Evolutionary conservation across 1,284 basidiomycete genomes (phyloP), one percentile per base, ranked within the genome.

Genomic region (Microbotryomycetes sp.): DNA sequence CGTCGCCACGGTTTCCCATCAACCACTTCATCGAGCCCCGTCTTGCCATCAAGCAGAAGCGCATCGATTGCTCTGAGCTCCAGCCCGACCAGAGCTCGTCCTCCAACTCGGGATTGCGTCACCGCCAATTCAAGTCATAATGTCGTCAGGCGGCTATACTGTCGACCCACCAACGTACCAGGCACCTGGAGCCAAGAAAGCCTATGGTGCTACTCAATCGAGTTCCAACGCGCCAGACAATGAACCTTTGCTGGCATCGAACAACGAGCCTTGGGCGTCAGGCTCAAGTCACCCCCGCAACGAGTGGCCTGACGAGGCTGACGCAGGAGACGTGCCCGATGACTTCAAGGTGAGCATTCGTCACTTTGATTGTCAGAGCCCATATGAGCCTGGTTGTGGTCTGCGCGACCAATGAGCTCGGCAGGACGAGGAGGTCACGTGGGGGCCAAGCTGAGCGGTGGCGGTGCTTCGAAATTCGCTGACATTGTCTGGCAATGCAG

Each of bases 331-430:
- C 32, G 23, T 61, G 12, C 36, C 48, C 0, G 60, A 57, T 6
- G 60, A 61, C 25, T 61, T 61, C 55, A 61, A 61, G 54, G 59
- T 60, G 16, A 26, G 58, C 25, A n/a, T n/a, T n/a, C n/a, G 45
- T 46, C 15, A 15, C n/a, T 15, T 15, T n/a, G 15, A 15, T n/a
- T 15, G 45, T 15, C 45, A n/a, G 45, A 15, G 45, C n/a, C 45
- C n/a, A 15, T 46, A 15, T 15, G 15, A 46, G 45, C 45, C 15
- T 15, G 15, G 15, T 15, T n/a, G n/a, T 15, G 15, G 45, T 15
- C 45, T 46, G n/a, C 45, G 45, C 15, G 45, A n/a, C n/a, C n/a
- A n/a, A n/a, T n/a, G n/a, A n/a, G n/a, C n/a, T n/a, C n/a, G n/a
- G n/a, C n/a, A n/a, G n/a, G n/a, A n/a, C n/a, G n/a, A n/a, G n/a